These are phyloP conservation scores for Sporothrix brasiliensis DNA, from an alignment of 2,329 filamentous ascomycete species.

Conservation along the genomic window DNA sequence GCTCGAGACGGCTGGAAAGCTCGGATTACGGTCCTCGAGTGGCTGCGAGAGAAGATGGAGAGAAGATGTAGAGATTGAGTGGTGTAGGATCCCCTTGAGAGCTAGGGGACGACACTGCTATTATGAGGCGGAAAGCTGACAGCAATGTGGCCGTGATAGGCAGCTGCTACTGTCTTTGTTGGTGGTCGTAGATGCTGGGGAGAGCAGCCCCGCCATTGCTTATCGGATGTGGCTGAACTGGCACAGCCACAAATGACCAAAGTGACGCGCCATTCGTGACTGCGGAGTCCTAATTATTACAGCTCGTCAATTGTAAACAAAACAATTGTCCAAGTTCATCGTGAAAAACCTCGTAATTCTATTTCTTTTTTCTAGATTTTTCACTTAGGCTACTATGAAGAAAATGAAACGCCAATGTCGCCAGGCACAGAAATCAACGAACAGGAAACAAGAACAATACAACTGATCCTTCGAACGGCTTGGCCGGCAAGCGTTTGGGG, in stretches of 20 bases:
- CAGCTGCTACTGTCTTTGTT: slow-evolving; percentile 19
- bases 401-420: background rate
- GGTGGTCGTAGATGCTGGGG: slow-evolving; percentile 10
- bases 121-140: background rate
- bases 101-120: background rate
- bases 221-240: slow-evolving; percentile 7
- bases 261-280: background rate
- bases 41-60: no score
- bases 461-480: background rate
- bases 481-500: slow-evolving; percentile 6
- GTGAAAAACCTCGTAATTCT: no score
- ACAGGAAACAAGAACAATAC: background rate
- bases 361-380: background rate
- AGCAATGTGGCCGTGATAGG: slow-evolving; percentile 1
- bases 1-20: background rate
- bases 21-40: background rate
- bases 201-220: slow-evolving; percentile 21
- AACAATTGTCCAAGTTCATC: background rate
- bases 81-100: no score
- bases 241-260: slow-evolving; percentile 10
- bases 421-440: background rate
- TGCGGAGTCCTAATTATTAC: no score
- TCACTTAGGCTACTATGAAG: background rate
- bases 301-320: no score
- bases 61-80: background rate